Evolutionary conservation across 768 basidiomycete genomes (phyloP).

Genomic region (Tubosaeta sp.): DNA sequence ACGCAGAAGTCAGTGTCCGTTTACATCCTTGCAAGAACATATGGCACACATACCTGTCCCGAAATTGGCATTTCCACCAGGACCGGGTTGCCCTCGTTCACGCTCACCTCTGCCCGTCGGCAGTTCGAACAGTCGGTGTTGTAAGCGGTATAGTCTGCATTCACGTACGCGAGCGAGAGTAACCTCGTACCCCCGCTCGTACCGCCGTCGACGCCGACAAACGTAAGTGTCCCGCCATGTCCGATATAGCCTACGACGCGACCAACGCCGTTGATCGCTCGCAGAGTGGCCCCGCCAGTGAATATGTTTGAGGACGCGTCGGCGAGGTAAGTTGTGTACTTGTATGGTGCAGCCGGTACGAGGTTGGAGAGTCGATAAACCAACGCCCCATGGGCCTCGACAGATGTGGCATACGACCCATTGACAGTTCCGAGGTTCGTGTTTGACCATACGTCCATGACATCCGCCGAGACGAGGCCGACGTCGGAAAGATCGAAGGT

Average conservation of each 20-base stretch:
- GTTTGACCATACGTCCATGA: slow-evolving; percentile 7
- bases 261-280: not conserved
- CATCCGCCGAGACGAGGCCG: not conserved
- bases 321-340: not conserved
- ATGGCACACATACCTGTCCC: slow-evolving; percentile 1
- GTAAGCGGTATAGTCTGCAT: slow-evolving; percentile 6
- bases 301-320: not conserved
- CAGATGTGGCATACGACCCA: not conserved
- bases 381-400: slow-evolving; percentile 2
- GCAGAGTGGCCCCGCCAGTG: not conserved
- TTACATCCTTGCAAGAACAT: too few species aligned
- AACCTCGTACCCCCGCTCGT: not conserved
- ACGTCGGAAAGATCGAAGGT: slow-evolving; percentile 3
- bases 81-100: slow-evolving; percentile 1
- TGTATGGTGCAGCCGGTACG: not conserved
- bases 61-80: slow-evolving; percentile 8
- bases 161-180: slow-evolving; percentile 2
- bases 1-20: too few species aligned
- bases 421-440: not conserved
- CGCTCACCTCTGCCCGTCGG: slow-evolving; percentile 4
- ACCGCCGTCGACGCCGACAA: slow-evolving; percentile 7
- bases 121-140: slow-evolving; percentile 9
- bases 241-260: not conserved
- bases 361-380: slow-evolving; percentile 3
- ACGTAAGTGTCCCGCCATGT: slow-evolving; percentile 1